A percentile compares a stretch with the other conserved stretches of the same genome.
These are phyloP conservation scores for Boletus vinaceobasis DNA, from an alignment of 768 basidiomycete genomes.

Conservation along the genomic window DNA sequence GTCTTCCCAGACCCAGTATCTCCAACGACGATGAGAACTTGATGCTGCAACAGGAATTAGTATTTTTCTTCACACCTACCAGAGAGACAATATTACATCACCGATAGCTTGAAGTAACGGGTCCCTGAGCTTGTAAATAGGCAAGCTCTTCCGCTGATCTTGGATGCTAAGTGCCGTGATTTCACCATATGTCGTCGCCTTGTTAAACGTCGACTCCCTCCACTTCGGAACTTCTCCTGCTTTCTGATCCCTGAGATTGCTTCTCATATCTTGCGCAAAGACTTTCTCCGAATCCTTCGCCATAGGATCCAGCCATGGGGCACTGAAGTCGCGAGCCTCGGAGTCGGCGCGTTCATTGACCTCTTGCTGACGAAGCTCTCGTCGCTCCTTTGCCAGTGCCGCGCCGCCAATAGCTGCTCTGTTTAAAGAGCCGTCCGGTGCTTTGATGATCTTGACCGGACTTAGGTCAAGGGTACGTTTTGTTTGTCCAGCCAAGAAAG, in stretches of 20 bases:
- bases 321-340: conserved; percentile 89
- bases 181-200: conserved; percentile 93
- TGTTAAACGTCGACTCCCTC: conserved; percentile 92
- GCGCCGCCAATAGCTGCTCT: conserved; percentile 93
- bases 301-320: conserved; percentile 99
- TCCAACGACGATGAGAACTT: conserved; percentile 96
- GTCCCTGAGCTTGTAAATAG: conserved; percentile 93
- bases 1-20: conserved; percentile 99
- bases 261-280: conserved; percentile 91
- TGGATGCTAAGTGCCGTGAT: conserved; percentile 87
- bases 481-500: conserved; percentile 95
- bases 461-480: conserved; percentile 93
- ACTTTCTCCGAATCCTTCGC: conserved; percentile 79
- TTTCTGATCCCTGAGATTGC: conserved; percentile 77
- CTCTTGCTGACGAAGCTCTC: conserved; percentile 92
- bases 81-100: conserved; percentile 53
- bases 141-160: conserved; percentile 87
- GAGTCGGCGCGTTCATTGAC: conserved; percentile 92
- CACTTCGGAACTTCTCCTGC: conserved; percentile 82
- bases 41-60: conserved; percentile 43
- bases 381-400: conserved; percentile 89
- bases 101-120: conserved; percentile 85
- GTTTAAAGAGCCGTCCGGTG: conserved; percentile 96
- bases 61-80: neutral
- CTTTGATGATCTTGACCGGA: conserved; percentile 97